A percentile compares a stretch with the other conserved stretches of the same genome.
phyloP scores from a whole-genome alignment of 352 stramenopile species.

The Phytophthora pinifolia region DNA sequence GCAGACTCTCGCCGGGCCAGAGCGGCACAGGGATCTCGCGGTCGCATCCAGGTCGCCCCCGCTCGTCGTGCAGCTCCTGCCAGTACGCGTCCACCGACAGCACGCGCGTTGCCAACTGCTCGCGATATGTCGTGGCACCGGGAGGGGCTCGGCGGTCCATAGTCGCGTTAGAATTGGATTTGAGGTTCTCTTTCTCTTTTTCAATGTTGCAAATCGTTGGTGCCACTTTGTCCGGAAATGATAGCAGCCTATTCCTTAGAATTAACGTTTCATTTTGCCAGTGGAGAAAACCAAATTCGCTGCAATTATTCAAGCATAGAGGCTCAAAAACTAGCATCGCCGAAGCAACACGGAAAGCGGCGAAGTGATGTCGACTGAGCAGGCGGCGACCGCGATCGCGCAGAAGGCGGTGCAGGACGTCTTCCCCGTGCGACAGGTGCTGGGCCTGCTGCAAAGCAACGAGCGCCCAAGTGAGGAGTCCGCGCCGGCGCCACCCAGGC shows the following conservation, averaged over 20 bases:
- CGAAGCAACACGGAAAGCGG: conserved; percentile 6
- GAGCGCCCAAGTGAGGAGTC: conserved; percentile 12
- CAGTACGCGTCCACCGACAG: conserved; percentile 26
- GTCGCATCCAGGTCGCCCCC: neutral
- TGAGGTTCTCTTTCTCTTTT: conserved; percentile 4
- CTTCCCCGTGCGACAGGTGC: conserved; percentile 12
- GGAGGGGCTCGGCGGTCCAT: conserved; percentile 11
- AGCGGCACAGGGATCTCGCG: conserved; percentile 33
- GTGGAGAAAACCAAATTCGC: neutral
- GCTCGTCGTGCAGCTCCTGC: conserved; percentile 15
- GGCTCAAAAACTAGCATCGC: conserved; percentile 1
- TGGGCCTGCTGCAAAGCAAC: conserved; percentile 17
- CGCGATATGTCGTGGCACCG: conserved; percentile 1
- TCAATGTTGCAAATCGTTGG: conserved; percentile 1
- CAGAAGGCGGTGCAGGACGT: conserved; percentile 8
- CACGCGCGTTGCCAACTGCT: conserved; percentile 22
- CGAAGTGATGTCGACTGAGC: conserved; percentile 16
- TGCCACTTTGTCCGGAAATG: conserved; percentile 4
- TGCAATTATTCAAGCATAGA: conserved; percentile 5
- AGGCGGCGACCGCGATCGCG: conserved; percentile 2
- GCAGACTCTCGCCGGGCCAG: conserved; percentile 30
- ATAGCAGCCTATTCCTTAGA: conserved; percentile 12
- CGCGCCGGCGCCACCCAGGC: neutral
- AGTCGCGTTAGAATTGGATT: conserved; percentile 3
- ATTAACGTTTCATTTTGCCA: conserved; percentile 1